Conservation (phyloP, 2,329 filamentous ascomycete species). For the Dactylellina leptospora region DNA sequence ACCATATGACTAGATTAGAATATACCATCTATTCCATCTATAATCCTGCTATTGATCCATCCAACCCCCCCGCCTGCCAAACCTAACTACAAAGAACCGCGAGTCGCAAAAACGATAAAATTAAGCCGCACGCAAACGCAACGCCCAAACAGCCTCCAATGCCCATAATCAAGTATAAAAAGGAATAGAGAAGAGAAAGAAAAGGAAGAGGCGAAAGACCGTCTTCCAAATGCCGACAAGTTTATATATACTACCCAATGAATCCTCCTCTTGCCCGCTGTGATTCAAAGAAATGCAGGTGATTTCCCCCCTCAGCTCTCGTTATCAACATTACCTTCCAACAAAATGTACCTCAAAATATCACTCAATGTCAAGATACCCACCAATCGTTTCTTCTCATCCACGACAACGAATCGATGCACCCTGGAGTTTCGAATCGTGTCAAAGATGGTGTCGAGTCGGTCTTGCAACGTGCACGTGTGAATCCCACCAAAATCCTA, state of each 20-base stretch:
- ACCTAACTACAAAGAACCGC: background rate
- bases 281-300: background rate
- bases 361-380: slow-evolving; percentile 94
- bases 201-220: slow-evolving; percentile 10
- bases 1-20: slow-evolving; percentile 23
- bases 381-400: slow-evolving; percentile 84
- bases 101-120: slow-evolving; percentile 21
- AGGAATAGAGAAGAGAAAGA: background rate
- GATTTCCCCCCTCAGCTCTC: background rate
- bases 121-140: slow-evolving; percentile 25
- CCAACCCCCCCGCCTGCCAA: background rate
- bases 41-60: slow-evolving; percentile 2
- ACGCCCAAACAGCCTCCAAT: slow-evolving; percentile 51
- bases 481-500: slow-evolving; percentile 95
- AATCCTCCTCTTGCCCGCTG: background rate
- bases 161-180: slow-evolving; percentile 16
- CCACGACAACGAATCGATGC: slow-evolving; percentile 89
- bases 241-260: slow-evolving; percentile 15
- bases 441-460: slow-evolving; percentile 94
- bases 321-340: slow-evolving; percentile 67
- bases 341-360: slow-evolving; percentile 91
- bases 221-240: background rate
- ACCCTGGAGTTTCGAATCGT: slow-evolving; percentile 95
- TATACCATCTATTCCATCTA: slow-evolving; percentile 23
- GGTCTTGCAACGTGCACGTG: slow-evolving; percentile 89